These are phyloP conservation scores for Rhodosorus marinus DNA, from an alignment of 23 red algal species.

Conservation along the genomic window DNA sequence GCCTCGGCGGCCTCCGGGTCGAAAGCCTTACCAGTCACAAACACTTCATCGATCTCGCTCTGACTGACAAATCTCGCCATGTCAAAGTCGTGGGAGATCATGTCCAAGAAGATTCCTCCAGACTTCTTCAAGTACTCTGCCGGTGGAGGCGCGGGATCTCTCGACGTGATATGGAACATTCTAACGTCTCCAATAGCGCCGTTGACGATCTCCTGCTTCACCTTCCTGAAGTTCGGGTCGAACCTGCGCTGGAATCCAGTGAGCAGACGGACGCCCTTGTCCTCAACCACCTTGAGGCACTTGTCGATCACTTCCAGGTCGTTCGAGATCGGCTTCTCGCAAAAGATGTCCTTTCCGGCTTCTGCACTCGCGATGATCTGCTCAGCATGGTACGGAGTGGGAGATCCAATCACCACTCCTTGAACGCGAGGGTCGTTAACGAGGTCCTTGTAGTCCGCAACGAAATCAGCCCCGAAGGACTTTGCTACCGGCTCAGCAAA, in stretches of 20 bases:
- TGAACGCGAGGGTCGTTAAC: constrained; percentile 43
- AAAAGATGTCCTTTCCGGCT: constrained; percentile 98
- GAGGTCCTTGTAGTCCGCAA: constrained; percentile 39
- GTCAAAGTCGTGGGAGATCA: constrained; percentile 93
- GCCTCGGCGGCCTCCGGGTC: constrained; percentile 75
- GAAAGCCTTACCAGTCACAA: constrained; percentile 70
- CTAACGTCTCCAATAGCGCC: constrained; percentile 73
- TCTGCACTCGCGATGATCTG: constrained; percentile 73
- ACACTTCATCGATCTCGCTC: constrained; percentile 88
- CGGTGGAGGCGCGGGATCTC: constrained; percentile 88
- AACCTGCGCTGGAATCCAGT: constrained; percentile 94
- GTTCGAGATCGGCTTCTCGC: constrained; percentile 98
- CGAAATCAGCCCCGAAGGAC: constrained; percentile 34
- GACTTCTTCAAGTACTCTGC: constrained; percentile 72
- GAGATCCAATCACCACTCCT: constrained; percentile 85
- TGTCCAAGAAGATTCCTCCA: constrained; percentile 95
- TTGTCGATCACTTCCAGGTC: constrained; percentile 76
- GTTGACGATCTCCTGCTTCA: constrained; percentile 24
- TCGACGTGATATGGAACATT: constrained; percentile 84
- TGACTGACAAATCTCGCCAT: constrained; percentile 91
- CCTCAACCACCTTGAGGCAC: constrained; percentile 40
- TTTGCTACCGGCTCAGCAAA: constrained; percentile 54
- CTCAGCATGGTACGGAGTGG: constrained; percentile 93
- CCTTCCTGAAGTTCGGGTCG: constrained; percentile 70
- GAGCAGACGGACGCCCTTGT: constrained; percentile 44